Conservation (phyloP, 192 early-diverging fungal species). For the Lunasporangiospora selenospora region DNA sequence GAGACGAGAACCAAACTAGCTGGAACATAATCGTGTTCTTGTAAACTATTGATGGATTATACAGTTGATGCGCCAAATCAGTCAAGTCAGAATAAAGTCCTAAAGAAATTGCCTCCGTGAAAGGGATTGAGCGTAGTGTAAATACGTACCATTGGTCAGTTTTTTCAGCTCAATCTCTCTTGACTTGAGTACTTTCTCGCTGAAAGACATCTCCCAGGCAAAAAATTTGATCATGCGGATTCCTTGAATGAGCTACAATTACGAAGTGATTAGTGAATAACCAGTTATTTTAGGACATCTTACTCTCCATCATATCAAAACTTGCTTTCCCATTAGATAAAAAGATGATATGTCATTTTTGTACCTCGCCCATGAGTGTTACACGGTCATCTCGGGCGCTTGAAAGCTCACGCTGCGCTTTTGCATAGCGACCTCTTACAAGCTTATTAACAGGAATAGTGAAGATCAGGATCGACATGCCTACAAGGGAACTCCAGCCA, state of each 20-base stretch:
- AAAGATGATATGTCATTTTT: too few species aligned
- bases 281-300: too few species aligned
- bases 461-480: slow-evolving; percentile 65
- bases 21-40: slow-evolving; percentile 45
- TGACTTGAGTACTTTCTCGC: slow-evolving; percentile 62
- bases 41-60: too few species aligned
- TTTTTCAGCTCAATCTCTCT: slow-evolving; percentile 55
- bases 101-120: slow-evolving; percentile 1
- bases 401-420: slow-evolving; percentile 63
- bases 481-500: slow-evolving; percentile 80
- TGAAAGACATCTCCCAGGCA: slow-evolving; percentile 77
- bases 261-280: slow-evolving; percentile 57
- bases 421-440: slow-evolving; percentile 39
- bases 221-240: slow-evolving; percentile 94
- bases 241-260: slow-evolving; percentile 73
- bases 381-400: slow-evolving; percentile 67
- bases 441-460: slow-evolving; percentile 45
- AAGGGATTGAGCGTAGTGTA: neutral
- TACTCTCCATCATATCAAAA: too few species aligned
- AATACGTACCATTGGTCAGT: slow-evolving; percentile 50
- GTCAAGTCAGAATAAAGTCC: neutral
- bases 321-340: too few species aligned
- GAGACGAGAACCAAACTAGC: slow-evolving; percentile 53
- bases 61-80: slow-evolving; percentile 14
- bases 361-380: slow-evolving; percentile 68